Evolutionary conservation across 148 eudicot species (phyloP).

Genomic region (Persicaria maculosa): DNA sequence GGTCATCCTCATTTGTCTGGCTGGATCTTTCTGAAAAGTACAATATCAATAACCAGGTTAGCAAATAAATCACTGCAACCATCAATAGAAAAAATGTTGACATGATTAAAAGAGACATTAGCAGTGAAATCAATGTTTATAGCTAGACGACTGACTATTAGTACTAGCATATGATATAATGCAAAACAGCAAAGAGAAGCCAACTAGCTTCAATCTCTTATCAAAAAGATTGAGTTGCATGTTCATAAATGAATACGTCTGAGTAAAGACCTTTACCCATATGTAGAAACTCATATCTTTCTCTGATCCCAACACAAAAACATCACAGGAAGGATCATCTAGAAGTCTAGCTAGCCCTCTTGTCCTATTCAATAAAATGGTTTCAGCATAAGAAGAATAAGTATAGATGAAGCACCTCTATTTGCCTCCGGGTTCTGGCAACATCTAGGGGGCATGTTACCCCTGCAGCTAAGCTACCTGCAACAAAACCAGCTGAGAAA

Average conservation of each 20-base stretch:
- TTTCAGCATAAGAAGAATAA: neutral
- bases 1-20: conserved; percentile 65
- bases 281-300: neutral
- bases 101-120: neutral
- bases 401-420: conserved; percentile 48
- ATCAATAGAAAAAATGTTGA: neutral
- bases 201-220: neutral
- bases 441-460: conserved; percentile 91
- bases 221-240: neutral
- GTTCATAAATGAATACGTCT: neutral
- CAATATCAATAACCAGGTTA: neutral
- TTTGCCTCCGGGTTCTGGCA: conserved; percentile 84
- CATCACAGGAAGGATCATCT: neutral
- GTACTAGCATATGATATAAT: neutral
- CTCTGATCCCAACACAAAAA: neutral
- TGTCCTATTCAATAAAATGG: neutral
- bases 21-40: conserved; percentile 53
- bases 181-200: neutral
- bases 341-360: neutral
- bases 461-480: conserved; percentile 81
- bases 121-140: neutral
- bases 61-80: neutral
- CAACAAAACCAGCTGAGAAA: conserved; percentile 79
- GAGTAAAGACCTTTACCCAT: neutral
- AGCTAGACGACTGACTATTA: no score